Evolutionary conservation across 2,329 filamentous ascomycete species (phyloP), one percentile per base, ranked within the genome.

Genomic region (Xylaria sp.): DNA sequence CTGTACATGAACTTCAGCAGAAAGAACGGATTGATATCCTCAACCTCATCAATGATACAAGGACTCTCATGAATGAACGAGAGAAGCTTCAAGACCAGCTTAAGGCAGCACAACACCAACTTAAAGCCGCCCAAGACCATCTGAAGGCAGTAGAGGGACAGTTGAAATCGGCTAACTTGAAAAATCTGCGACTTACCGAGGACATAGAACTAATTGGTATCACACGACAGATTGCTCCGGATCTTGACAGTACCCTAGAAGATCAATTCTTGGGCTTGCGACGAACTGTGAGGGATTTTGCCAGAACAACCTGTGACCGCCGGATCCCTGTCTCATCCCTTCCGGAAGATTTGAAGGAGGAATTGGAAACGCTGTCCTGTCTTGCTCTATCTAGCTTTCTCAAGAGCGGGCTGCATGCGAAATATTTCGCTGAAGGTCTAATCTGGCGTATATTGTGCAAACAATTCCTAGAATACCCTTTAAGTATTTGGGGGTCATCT

Each of bases 391-490:
- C 20, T 2, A 6, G 20, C 11, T 5, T 63, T 20, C 64, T 66
- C n/a, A 38, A 10, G 9, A 66, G 60, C 27, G 1, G 22, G 1
- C 9, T 58, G 3, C 60, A 66, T 42, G 59, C 59, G 49, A 53
- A 47, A 25, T 59, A 53, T 20, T 50, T 63, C 5, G 25, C 54
- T 7, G 51, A 66, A 33, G 60, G 45, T 2, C n/a, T 59, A 1
- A 59, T 66, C 22, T 66, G 64, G 64, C 47, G 39, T 10, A 2
- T 45, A 25, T 22, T 66, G 5, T 47, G 15, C 6, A 15, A 15
- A 2, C 0, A 3, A 2, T 5, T 59, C 4, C 13, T 66, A 2
- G 2, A 31, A 0, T 49, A 31, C 4, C 64, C 64, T 49, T 66
- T 66, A 15, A 0, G 0, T 2, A 54, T 63, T 4, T 66, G 59